phyloP scores from a whole-genome alignment of 148 eudicot species.

The Polygonum maritimum region DNA sequence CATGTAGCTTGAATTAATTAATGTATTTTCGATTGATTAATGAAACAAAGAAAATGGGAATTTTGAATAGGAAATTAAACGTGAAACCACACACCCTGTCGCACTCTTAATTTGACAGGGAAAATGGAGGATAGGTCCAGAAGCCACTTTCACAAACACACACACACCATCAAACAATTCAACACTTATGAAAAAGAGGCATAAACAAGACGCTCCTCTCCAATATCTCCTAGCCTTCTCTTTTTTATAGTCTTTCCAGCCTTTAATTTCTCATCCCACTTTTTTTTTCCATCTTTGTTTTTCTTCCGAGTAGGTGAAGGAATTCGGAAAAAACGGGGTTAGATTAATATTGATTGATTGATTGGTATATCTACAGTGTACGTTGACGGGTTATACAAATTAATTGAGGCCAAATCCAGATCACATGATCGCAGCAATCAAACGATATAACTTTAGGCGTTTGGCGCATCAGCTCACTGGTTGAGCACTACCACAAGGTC shows the following conservation, averaged over 20 bases:
- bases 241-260: not conserved
- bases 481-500: too few relatives aligned
- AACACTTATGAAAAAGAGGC: slow-evolving; percentile 4
- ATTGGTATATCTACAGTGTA: not conserved
- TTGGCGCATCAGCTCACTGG: too few relatives aligned
- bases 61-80: too few relatives aligned
- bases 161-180: not conserved
- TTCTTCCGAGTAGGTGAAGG: not conserved
- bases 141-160: not conserved
- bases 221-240: not conserved
- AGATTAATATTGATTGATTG: not conserved
- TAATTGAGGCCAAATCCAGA: not conserved
- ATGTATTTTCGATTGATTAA: too few relatives aligned
- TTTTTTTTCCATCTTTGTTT: not conserved
- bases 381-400: too few relatives aligned
- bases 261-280: not conserved
- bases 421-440: not conserved
- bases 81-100: not conserved
- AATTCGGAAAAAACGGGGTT: not conserved
- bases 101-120: not conserved
- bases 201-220: slow-evolving; percentile 8
- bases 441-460: too few relatives aligned
- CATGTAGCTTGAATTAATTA: too few relatives aligned
- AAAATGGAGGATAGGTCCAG: slow-evolving; percentile 6
- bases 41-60: too few relatives aligned